These are phyloP conservation scores for Serendipita indica DNA, from an alignment of 768 basidiomycete species.

Conservation along the genomic window DNA sequence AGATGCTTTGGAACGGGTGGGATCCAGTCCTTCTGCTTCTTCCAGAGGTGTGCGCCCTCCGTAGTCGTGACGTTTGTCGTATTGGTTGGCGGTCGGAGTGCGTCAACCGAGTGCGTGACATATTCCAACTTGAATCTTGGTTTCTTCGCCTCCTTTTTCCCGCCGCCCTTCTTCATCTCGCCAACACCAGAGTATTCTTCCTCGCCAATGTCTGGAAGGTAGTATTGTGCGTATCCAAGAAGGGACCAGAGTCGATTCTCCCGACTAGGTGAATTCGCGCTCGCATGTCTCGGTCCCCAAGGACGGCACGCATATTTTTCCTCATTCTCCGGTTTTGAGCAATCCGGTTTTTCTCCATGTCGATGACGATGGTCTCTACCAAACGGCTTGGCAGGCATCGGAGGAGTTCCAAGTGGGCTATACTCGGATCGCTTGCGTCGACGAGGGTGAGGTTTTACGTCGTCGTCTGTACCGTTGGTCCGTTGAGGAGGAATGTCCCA, in stretches of 20 bases:
- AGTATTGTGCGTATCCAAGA: slow-evolving; percentile 63
- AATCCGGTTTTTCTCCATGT: slow-evolving; percentile 27
- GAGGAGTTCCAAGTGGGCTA: not conserved
- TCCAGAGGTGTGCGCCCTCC: slow-evolving; percentile 2
- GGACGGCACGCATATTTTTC: slow-evolving; percentile 49
- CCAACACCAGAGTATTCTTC: slow-evolving; percentile 22
- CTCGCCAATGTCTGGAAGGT: slow-evolving; percentile 19
- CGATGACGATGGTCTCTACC: slow-evolving; percentile 22
- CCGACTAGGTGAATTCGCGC: slow-evolving; percentile 52
- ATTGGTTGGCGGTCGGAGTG: slow-evolving; percentile 26
- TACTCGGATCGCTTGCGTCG: not conserved
- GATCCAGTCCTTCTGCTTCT: slow-evolving; percentile 21
- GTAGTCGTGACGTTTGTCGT: slow-evolving; percentile 8
- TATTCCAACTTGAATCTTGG: slow-evolving; percentile 70
- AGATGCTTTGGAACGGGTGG: slow-evolving; percentile 41
- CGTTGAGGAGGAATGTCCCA: too few relatives aligned
- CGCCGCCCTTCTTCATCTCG: slow-evolving; percentile 26
- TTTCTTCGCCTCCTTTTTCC: too few relatives aligned
- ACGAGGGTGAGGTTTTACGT: slow-evolving; percentile 15
- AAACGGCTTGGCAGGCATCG: not conserved
- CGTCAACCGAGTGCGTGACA: slow-evolving; percentile 39
- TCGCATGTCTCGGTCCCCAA: slow-evolving; percentile 44
- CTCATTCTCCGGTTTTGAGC: slow-evolving; percentile 35
- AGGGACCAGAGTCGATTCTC: slow-evolving; percentile 55
- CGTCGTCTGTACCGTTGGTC: slow-evolving; percentile 16